A percentile compares a stretch with the other conserved stretches of the same genome.
Evolutionary conservation across 257 asterid genomes (phyloP).

Genomic region (Penstemon davidsonii): DNA sequence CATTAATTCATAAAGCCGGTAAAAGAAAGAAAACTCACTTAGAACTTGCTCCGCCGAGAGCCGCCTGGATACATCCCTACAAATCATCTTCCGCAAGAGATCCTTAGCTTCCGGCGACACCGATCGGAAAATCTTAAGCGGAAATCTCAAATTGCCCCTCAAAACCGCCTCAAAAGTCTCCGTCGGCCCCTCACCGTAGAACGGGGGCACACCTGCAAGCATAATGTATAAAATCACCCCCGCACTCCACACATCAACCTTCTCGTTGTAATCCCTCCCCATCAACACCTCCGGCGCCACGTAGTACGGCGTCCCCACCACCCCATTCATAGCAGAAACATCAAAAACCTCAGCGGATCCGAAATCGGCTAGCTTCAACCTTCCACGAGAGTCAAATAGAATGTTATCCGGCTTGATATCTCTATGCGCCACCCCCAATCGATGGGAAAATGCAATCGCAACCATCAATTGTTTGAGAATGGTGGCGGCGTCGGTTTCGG

Average conservation of each 20-base stretch:
- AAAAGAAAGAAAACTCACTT: conserved; percentile 40
- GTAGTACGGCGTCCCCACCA: conserved; percentile 92
- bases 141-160: conserved; percentile 74
- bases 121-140: conserved; percentile 53
- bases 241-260: conserved; percentile 91
- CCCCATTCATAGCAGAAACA: conserved; percentile 58
- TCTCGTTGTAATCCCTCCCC: conserved; percentile 71
- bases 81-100: conserved; percentile 80
- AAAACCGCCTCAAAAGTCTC: conserved; percentile 81
- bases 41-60: conserved; percentile 83
- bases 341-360: conserved; percentile 89
- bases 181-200: conserved; percentile 67
- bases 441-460: conserved; percentile 68
- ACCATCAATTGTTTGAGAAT: conserved; percentile 44
- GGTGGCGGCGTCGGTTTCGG: conserved; percentile 58
- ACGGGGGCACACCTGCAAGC: conserved; percentile 90
- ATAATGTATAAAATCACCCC: conserved; percentile 78
- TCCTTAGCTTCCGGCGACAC: conserved; percentile 80
- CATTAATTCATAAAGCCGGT: no score
- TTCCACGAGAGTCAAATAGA: conserved; percentile 59
- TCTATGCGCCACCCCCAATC: conserved; percentile 27
- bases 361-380: conserved; percentile 72
- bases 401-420: conserved; percentile 79
- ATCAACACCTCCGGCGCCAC: conserved; percentile 86
- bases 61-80: conserved; percentile 56